A percentile compares a stretch with the other conserved stretches of the same genome.
Evolutionary conservation across 2,329 filamentous ascomycete species (phyloP).

Genomic region (Penicillium sp.): DNA sequence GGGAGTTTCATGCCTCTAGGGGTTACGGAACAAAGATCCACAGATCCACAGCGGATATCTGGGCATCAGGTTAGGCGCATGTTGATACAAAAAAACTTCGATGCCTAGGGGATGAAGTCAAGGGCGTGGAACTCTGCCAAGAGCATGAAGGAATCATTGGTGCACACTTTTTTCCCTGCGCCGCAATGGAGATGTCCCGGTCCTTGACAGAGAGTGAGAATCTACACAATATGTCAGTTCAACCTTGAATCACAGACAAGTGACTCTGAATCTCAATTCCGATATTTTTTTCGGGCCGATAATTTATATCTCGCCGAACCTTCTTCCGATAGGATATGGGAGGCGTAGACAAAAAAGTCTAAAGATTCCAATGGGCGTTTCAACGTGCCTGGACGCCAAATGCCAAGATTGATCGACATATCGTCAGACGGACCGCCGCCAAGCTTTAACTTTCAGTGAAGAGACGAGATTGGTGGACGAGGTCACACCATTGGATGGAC

Average conservation of each 20-base stretch:
- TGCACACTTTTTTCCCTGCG: neutral
- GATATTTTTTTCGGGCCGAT: conserved; percentile 15
- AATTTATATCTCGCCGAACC: neutral
- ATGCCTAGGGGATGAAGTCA: conserved; percentile 23
- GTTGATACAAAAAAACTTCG: conserved; percentile 16
- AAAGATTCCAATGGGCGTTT: conserved; percentile 2
- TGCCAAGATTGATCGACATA: conserved; percentile 34
- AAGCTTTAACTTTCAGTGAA: conserved; percentile 28
- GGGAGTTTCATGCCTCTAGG: conserved; percentile 6
- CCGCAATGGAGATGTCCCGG: neutral
- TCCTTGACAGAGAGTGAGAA: neutral
- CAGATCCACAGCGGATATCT: conserved; percentile 15
- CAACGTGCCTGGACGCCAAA: conserved; percentile 14
- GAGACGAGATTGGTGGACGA: neutral
- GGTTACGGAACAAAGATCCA: conserved; percentile 10
- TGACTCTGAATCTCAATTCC: conserved; percentile 13
- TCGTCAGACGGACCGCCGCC: conserved; percentile 32
- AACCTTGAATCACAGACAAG: neutral
- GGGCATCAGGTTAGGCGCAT: conserved; percentile 6
- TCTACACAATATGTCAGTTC: neutral
- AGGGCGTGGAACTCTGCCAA: conserved; percentile 14
- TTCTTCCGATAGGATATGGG: neutral
- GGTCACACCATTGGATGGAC: conserved; percentile 7
- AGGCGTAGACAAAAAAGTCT: neutral
- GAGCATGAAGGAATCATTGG: neutral